Evolutionary conservation across 2,329 filamentous ascomycete species (phyloP).

Genomic region (Fusarium sp.): DNA sequence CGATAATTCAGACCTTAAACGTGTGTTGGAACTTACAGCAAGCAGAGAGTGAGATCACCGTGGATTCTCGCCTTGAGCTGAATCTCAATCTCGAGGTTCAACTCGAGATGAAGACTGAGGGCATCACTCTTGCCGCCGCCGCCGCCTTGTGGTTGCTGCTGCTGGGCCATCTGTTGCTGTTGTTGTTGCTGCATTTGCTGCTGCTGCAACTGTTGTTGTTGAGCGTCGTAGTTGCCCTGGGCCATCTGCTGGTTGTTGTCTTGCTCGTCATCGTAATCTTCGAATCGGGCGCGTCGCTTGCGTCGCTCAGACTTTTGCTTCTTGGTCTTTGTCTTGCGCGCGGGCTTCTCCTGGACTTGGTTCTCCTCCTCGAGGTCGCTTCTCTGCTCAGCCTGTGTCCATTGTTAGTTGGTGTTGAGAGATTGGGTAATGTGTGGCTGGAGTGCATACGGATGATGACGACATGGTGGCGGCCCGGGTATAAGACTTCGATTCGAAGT

Average conservation of each 20-base stretch:
- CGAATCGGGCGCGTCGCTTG: slow-evolving; percentile 38
- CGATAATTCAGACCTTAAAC: neutral
- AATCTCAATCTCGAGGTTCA: slow-evolving; percentile 88
- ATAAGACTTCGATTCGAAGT: slow-evolving; percentile 5
- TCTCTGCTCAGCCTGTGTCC: slow-evolving; percentile 26
- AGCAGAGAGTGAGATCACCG: slow-evolving; percentile 83
- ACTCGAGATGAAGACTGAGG: slow-evolving; percentile 79
- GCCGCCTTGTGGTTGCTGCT: slow-evolving; percentile 29
- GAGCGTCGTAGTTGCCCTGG: slow-evolving; percentile 31
- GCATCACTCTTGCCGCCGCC: slow-evolving; percentile 45
- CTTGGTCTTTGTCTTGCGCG: slow-evolving; percentile 40
- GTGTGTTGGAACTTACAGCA: slow-evolving; percentile 65
- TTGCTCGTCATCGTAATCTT: slow-evolving; percentile 35
- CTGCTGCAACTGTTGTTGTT: slow-evolving; percentile 38
- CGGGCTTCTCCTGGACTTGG: slow-evolving; percentile 37
- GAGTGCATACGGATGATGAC: slow-evolving; percentile 33
- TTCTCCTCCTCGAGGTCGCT: slow-evolving; percentile 37
- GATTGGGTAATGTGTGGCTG: neutral
- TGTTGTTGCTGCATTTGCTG: slow-evolving; percentile 36
- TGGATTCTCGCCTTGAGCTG: slow-evolving; percentile 88
- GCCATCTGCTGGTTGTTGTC: slow-evolving; percentile 33
- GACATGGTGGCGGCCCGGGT: slow-evolving; percentile 27
- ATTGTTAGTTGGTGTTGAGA: slow-evolving; percentile 6
- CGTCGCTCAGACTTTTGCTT: slow-evolving; percentile 41
- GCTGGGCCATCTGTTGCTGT: slow-evolving; percentile 26